These are phyloP conservation scores for Lasiosphaeris hirsuta DNA, from an alignment of 495 filamentous ascomycete species.

Conservation along the genomic window DNA sequence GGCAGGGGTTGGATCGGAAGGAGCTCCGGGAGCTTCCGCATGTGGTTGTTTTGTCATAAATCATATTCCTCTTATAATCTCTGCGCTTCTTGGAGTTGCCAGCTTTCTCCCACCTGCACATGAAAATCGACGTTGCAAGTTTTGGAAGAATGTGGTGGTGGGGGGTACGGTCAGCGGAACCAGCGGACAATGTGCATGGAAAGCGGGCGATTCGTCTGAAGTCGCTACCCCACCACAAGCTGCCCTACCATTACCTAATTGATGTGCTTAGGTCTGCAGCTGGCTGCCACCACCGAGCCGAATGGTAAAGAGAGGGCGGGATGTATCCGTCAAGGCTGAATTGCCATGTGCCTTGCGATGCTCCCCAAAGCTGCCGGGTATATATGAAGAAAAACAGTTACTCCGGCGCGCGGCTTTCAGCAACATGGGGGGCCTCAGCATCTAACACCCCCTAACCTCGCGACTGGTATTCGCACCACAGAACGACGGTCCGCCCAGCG, in stretches of 20 bases:
- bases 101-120: background rate
- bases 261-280: background rate
- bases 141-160: background rate
- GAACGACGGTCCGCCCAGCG: too few species aligned
- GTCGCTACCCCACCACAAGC: background rate
- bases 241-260: conserved; percentile 14
- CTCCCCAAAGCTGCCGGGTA: background rate
- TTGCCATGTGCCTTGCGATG: conserved; percentile 9
- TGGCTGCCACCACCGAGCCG: background rate
- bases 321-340: conserved; percentile 18
- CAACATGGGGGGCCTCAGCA: too few species aligned
- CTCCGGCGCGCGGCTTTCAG: too few species aligned
- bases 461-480: too few species aligned
- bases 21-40: background rate
- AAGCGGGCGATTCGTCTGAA: conserved; percentile 1
- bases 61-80: conserved; percentile 1
- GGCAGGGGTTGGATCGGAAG: conserved; percentile 8
- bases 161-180: conserved; percentile 1
- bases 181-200: background rate
- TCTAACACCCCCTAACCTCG: too few species aligned
- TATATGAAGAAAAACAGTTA: conserved; percentile 2
- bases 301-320: background rate
- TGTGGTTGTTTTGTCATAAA: background rate
- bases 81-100: background rate
- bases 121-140: background rate